Conservation (phyloP, 129 eudicot genomes). For the Tanacetum coccineum region DNA sequence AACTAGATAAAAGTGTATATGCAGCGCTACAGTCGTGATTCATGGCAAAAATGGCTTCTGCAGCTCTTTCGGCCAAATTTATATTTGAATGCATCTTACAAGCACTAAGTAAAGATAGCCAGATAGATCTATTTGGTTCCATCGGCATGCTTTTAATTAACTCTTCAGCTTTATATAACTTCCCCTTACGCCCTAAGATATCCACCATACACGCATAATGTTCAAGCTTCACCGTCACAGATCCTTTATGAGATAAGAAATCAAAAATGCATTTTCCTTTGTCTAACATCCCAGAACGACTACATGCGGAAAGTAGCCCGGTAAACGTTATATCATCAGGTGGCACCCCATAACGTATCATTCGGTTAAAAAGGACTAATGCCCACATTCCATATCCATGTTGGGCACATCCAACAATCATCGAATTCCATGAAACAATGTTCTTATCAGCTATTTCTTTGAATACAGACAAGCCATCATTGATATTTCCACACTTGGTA, state of each 20-base stretch:
- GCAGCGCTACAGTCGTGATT: conserved; percentile 71
- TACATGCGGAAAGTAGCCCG: conserved; percentile 70
- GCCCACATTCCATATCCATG: conserved; percentile 71
- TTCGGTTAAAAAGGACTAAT: conserved; percentile 48
- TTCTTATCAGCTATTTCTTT: conserved; percentile 43
- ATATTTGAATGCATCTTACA: conserved; percentile 56
- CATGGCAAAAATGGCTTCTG: conserved; percentile 40
- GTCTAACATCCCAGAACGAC: conserved; percentile 62
- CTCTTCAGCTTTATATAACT: conserved; percentile 65
- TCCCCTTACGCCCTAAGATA: conserved; percentile 67
- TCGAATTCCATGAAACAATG: conserved; percentile 80
- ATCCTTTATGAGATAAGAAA: conserved; percentile 20
- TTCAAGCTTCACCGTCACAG: conserved; percentile 49
- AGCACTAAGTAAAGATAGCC: conserved; percentile 71
- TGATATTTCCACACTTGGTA: conserved; percentile 57
- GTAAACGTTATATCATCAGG: conserved; percentile 78
- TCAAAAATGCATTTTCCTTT: conserved; percentile 56
- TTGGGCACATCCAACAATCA: conserved; percentile 88
- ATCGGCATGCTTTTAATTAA: conserved; percentile 64
- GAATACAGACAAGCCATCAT: conserved; percentile 47
- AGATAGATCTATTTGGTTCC: conserved; percentile 47
- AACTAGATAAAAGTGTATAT: conserved; percentile 58
- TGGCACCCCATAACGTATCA: conserved; percentile 43
- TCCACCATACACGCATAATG: conserved; percentile 89
- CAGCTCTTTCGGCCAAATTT: conserved; percentile 65